Conservation (phyloP, 1,284 basidiomycete genomes). For the Rhodotorula sp. region DNA sequence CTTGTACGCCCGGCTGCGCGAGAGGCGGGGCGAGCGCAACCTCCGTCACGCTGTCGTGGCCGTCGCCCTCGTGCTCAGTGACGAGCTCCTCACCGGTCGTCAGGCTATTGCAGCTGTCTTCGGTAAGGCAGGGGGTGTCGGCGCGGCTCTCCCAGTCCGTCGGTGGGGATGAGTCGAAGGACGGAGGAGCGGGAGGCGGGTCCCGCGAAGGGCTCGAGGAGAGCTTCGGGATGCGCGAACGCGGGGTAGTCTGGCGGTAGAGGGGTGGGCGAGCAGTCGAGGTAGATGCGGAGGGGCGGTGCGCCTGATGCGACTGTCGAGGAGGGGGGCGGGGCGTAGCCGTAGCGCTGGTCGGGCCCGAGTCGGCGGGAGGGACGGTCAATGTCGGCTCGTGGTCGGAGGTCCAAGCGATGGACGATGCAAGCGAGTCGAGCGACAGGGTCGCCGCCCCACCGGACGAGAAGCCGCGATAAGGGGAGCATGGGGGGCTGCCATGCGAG, state of each 20-base stretch:
- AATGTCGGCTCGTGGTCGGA: constrained; percentile 32
- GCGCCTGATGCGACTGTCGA: neutral
- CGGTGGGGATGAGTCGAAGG: neutral
- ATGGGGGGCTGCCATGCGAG: neutral
- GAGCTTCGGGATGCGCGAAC: neutral
- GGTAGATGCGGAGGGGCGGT: constrained; percentile 2
- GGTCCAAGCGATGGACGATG: constrained; percentile 6
- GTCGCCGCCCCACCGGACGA: neutral
- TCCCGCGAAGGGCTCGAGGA: neutral
- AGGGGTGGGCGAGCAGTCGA: constrained; percentile 8
- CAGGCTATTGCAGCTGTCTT: constrained; percentile 21
- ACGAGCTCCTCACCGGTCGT: constrained; percentile 5
- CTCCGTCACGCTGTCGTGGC: neutral
- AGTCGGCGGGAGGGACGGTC: neutral
- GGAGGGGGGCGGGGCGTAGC: neutral
- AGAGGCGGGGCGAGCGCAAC: neutral
- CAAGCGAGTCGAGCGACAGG: constrained; percentile 32
- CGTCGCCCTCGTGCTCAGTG: constrained; percentile 1
- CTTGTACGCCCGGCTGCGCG: neutral
- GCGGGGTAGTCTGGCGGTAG: constrained; percentile 7
- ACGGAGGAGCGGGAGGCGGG: neutral
- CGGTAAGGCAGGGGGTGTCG: constrained; percentile 10
- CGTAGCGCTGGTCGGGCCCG: neutral
- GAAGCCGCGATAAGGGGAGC: neutral
- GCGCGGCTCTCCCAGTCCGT: constrained; percentile 3